These are phyloP conservation scores for Neoboletus brunneissimus DNA, from an alignment of 768 basidiomycete species.

Conservation along the genomic window DNA sequence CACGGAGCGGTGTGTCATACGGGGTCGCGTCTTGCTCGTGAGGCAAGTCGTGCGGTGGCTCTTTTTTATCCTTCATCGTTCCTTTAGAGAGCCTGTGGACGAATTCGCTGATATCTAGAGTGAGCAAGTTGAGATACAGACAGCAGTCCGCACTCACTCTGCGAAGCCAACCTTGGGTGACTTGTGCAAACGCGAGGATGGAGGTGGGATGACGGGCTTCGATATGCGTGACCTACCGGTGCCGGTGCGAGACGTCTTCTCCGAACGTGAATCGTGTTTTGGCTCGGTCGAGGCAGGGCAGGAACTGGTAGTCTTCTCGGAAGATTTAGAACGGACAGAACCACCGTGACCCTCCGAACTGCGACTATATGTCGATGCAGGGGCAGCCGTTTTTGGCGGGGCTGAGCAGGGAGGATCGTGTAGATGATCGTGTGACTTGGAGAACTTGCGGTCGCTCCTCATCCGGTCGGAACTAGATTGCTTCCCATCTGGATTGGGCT, in stretches of 20 bases:
- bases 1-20: constrained; percentile 39
- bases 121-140: constrained; percentile 5
- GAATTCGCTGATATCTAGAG: constrained; percentile 25
- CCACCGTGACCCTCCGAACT: constrained; percentile 8
- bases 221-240: constrained; percentile 15
- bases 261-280: constrained; percentile 8
- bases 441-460: constrained; percentile 15
- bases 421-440: constrained; percentile 25
- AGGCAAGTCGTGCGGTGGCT: background rate
- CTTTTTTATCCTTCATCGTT: constrained; percentile 4
- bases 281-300: background rate
- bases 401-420: constrained; percentile 18
- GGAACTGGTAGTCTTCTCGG: constrained; percentile 10
- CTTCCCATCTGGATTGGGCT: constrained; percentile 11
- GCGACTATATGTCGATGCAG: constrained; percentile 13
- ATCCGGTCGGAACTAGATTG: constrained; percentile 18
- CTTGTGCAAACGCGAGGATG: constrained; percentile 23
- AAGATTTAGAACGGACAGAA: constrained; percentile 13
- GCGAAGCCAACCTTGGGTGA: constrained; percentile 22
- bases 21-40: constrained; percentile 16
- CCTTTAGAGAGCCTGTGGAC: constrained; percentile 28
- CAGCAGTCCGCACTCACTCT: constrained; percentile 24
- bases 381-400: constrained; percentile 2
- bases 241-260: constrained; percentile 12
- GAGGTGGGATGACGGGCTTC: constrained; percentile 32